Percentiles rank a stretch among this genome's conserved stretches.
Conservation (phyloP, 176 grass and related monocot genomes). For the Ampelocalamus luodianensis region DNA sequence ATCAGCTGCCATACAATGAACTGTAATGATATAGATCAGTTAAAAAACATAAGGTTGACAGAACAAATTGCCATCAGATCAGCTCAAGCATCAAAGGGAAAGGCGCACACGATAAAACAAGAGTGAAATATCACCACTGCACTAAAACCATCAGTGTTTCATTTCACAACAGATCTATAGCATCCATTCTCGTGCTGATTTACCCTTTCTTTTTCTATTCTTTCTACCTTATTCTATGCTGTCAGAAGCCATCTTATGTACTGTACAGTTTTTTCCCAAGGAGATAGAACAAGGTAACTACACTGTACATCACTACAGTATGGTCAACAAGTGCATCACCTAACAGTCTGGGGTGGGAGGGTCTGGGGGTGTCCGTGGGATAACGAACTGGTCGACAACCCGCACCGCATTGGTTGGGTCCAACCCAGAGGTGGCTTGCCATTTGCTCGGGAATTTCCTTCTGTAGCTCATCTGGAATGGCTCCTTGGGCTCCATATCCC, state of each 20-base stretch:
- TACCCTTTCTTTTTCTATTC: neutral
- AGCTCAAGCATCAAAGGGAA: neutral
- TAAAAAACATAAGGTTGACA: neutral
- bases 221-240: constrained; percentile 33
- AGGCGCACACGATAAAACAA: neutral
- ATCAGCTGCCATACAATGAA: neutral
- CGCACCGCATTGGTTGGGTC: constrained; percentile 69
- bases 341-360: neutral
- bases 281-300: neutral
- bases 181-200: neutral
- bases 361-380: constrained; percentile 49
- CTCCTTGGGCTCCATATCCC: constrained; percentile 83
- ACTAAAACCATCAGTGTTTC: neutral
- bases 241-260: constrained; percentile 19
- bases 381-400: constrained; percentile 78
- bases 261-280: constrained; percentile 31
- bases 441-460: constrained; percentile 86
- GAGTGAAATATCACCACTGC: neutral
- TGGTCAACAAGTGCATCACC: neutral
- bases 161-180: constrained; percentile 22
- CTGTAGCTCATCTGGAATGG: constrained; percentile 77
- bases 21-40: no score
- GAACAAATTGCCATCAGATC: neutral
- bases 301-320: constrained; percentile 23
- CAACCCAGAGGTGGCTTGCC: constrained; percentile 60